Evolutionary conservation across 2,329 filamentous ascomycete species (phyloP).

Genomic region (Trichoderma lentiforme): DNA sequence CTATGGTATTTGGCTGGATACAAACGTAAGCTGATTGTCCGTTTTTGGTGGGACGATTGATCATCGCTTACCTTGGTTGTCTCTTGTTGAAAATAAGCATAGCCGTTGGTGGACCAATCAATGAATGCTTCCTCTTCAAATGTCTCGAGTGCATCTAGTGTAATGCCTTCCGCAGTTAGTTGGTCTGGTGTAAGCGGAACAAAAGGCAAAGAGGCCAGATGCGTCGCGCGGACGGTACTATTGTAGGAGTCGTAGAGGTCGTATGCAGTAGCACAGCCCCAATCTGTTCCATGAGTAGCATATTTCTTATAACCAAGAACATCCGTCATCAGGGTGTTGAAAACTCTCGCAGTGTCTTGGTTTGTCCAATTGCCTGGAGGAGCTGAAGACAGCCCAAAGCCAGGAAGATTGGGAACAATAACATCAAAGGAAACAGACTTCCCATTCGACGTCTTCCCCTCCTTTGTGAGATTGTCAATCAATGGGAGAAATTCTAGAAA

Average conservation of each 20-base stretch:
- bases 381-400: constrained; percentile 35
- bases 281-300: constrained; percentile 23
- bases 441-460: neutral
- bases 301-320: constrained; percentile 36
- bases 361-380: constrained; percentile 34
- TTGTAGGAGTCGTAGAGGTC: constrained; percentile 20
- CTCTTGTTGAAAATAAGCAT: constrained; percentile 21
- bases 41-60: neutral
- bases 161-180: constrained; percentile 15
- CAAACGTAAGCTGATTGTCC: neutral
- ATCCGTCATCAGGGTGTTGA: constrained; percentile 36
- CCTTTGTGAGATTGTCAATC: neutral
- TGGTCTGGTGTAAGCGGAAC: constrained; percentile 6
- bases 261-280: constrained; percentile 18
- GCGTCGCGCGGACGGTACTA: constrained; percentile 17
- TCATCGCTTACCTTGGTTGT: constrained; percentile 10
- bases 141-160: constrained; percentile 13
- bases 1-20: constrained; percentile 39
- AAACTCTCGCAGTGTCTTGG: constrained; percentile 36
- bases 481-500: constrained; percentile 41
- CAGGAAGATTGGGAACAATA: constrained; percentile 37
- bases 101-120: constrained; percentile 9
- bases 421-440: constrained; percentile 20
- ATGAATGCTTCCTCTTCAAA: neutral
- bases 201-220: constrained; percentile 21